A percentile compares a stretch with the other conserved stretches of the same genome.
These are phyloP conservation scores for Fusarium tjaetaba DNA, from an alignment of 2,329 filamentous ascomycete species.

Conservation along the genomic window DNA sequence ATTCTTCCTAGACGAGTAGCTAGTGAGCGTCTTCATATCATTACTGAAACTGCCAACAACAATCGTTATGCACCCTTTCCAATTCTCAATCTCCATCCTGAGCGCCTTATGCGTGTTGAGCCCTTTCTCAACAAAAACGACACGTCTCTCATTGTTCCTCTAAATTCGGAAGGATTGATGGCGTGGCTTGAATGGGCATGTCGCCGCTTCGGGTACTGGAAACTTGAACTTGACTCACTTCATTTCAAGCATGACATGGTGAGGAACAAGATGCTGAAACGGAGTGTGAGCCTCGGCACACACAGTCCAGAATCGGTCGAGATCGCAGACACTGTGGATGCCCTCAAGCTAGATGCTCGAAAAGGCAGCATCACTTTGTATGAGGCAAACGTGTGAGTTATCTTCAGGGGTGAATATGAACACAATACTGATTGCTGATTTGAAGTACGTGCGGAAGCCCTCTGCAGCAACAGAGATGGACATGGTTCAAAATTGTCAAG, in stretches of 20 bases:
- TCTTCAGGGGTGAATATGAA: not conserved
- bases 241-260: conserved; percentile 21
- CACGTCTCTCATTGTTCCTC: not conserved
- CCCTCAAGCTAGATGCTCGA: conserved; percentile 8
- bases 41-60: conserved; percentile 25
- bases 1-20: conserved; percentile 6
- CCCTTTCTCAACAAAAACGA: not conserved
- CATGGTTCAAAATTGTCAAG: conserved; percentile 41
- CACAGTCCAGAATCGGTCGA: not conserved
- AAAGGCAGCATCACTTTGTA: conserved; percentile 35
- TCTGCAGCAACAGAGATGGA: conserved; percentile 22
- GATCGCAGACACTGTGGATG: not conserved
- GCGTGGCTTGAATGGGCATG: conserved; percentile 29
- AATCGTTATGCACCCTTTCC: not conserved
- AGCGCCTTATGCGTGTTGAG: conserved; percentile 14
- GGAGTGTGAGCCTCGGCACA: not conserved
- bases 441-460: not conserved
- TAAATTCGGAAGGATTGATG: conserved; percentile 3
- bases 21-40: conserved; percentile 29
- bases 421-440: not conserved
- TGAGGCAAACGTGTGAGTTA: conserved; percentile 34
- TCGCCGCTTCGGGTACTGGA: conserved; percentile 34
- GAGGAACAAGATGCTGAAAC: not conserved
- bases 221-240: conserved; percentile 37
- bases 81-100: not conserved